Evolutionary conservation across 768 basidiomycete species (phyloP), one percentile per base, ranked within the genome.

Genomic region (Asterophora lycoperdoides): DNA sequence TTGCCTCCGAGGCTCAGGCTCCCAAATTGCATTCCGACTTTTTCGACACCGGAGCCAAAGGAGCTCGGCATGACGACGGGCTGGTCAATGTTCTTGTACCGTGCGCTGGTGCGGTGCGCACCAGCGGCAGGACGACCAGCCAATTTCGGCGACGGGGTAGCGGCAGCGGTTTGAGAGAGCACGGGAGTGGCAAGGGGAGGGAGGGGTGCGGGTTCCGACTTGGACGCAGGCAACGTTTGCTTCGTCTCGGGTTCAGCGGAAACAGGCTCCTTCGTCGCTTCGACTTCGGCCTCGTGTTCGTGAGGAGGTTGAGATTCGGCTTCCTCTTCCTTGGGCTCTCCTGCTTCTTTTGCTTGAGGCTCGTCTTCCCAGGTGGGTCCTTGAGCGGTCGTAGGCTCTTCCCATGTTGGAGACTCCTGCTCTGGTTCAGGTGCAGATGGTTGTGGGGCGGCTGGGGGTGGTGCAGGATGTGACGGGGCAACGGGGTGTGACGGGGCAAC

Each of bases 11-110:
- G 74, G 64, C 80, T 86, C 57, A 92, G 68, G 64, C 88, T 91
- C 43, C 89, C 89, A 60, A 93, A 93, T 60, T 91, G 89, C 89
- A 93, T 90, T 41, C 89, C 89, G 44, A 92, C 71, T 61, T 88
- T 90, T 61, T 90, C 89, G 18, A 86, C 62, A 14, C 75, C 75
- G 29, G 77, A 59, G 26, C 79, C 77, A 63, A 84, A 85, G 44
- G 77, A 80, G 37, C 77, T 76, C 1, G 89, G 88, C 79, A 91
- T 83, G 48, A 91, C 83, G 14, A 92, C 90, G 32, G 89, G 80
- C 49, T 88, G 85, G 52, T 90, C 86, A 4, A 76, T 78, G 17
- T 74, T 77, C 72, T 89, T 90, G 70, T 84, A 83, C 44, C 81
- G 80, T 29, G 79, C 77, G 39, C 73, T 78, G 55, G 67, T 70